Evolutionary conservation across 352 stramenopile species (phyloP).

Genomic region (Globisporangium nagaii): DNA sequence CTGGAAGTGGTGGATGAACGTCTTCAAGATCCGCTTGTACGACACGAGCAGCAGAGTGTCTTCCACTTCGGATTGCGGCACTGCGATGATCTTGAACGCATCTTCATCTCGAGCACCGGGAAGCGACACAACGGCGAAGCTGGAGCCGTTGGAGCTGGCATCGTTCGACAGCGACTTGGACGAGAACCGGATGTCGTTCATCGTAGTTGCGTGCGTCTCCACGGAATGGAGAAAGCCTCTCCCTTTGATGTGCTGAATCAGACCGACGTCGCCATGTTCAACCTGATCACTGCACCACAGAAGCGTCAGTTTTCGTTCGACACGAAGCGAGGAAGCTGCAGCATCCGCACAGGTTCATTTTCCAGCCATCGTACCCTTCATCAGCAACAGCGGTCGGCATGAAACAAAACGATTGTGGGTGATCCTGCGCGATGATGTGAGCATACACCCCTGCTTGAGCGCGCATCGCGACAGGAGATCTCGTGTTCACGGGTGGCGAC

Average conservation of each 20-base stretch:
- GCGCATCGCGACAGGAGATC: conserved; percentile 16
- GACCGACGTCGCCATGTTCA: conserved; percentile 40
- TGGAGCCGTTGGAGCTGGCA: conserved; percentile 13
- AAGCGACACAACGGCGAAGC: conserved; percentile 42
- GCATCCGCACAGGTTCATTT: background rate
- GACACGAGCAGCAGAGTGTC: conserved; percentile 62
- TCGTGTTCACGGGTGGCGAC: conserved; percentile 12
- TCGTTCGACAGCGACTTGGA: conserved; percentile 41
- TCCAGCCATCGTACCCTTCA: conserved; percentile 34
- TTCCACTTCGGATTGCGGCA: conserved; percentile 36
- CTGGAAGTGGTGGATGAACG: conserved; percentile 38
- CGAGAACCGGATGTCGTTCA: conserved; percentile 59
- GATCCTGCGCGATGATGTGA: conserved; percentile 28
- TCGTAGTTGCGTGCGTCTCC: conserved; percentile 55
- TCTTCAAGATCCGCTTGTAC: conserved; percentile 35
- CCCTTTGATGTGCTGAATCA: conserved; percentile 48
- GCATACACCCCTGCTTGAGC: conserved; percentile 14
- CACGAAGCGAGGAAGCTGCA: background rate
- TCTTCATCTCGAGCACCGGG: conserved; percentile 58
- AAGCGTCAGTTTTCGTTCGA: background rate
- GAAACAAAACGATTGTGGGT: conserved; percentile 48
- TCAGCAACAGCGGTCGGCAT: conserved; percentile 49
- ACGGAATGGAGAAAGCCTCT: conserved; percentile 61
- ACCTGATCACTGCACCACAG: conserved; percentile 27
- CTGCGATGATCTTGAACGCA: conserved; percentile 55